A percentile compares a stretch with the other conserved stretches of the same genome.
phyloP scores from a whole-genome alignment of 768 basidiomycete genomes.

The Sutorius australiensis region DNA sequence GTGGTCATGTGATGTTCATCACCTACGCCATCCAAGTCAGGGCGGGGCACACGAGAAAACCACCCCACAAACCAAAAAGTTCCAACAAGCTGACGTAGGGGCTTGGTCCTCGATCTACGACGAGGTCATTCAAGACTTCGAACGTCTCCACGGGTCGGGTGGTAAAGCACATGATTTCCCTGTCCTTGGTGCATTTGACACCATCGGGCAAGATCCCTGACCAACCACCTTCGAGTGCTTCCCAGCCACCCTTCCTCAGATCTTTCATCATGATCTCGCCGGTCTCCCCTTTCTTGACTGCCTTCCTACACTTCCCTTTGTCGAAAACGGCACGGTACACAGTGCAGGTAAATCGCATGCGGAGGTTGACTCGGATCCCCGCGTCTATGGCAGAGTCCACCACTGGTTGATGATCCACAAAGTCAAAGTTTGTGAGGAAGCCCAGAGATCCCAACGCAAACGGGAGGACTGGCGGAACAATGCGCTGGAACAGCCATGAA shows the following conservation, averaged over 20 bases:
- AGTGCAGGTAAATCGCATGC: conserved; percentile 99
- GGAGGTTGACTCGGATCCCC: conserved; percentile 94
- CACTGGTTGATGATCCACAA: conserved; percentile 77
- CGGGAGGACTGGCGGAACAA: conserved; percentile 97
- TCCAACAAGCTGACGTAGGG: conserved; percentile 96
- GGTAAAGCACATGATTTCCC: conserved; percentile 97
- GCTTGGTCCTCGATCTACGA: conserved; percentile 96
- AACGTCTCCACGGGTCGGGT: conserved; percentile 94
- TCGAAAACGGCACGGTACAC: conserved; percentile 90
- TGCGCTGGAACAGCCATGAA: conserved; percentile 97
- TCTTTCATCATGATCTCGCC: conserved; percentile 98
- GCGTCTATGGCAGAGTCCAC: conserved; percentile 87
- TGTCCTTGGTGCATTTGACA: conserved; percentile 67
- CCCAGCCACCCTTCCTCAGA: conserved; percentile 89
- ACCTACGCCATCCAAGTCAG: conserved; percentile 44
- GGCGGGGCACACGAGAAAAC: not conserved
- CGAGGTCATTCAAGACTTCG: conserved; percentile 93
- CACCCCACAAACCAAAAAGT: conserved; percentile 72
- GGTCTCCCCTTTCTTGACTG: conserved; percentile 88
- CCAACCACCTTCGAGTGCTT: conserved; percentile 85
- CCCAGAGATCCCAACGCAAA: conserved; percentile 97
- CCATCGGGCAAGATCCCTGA: conserved; percentile 41
- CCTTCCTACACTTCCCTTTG: conserved; percentile 64
- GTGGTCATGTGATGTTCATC: conserved; percentile 99
- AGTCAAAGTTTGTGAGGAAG: conserved; percentile 96